Conservation (phyloP, 768 basidiomycete species). For the Tylopilus sp. region DNA sequence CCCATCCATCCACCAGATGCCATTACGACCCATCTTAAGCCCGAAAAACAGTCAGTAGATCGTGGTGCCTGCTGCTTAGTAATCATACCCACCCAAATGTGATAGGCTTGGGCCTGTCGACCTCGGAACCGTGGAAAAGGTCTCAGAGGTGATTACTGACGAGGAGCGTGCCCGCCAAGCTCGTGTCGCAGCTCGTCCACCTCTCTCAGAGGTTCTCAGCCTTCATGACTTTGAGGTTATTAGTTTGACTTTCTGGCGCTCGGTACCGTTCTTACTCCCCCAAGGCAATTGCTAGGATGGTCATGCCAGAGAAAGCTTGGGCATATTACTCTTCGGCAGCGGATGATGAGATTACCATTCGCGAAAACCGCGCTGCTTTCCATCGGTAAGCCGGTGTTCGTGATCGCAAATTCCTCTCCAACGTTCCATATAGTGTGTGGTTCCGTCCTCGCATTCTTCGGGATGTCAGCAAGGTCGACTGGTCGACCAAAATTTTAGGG, state of each 20-base stretch:
- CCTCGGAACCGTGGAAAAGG: conserved; percentile 59
- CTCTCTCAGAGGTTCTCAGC: conserved; percentile 77
- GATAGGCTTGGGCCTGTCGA: conserved; percentile 70
- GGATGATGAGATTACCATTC: conserved; percentile 88
- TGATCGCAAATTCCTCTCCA: neutral
- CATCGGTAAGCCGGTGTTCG: conserved; percentile 54
- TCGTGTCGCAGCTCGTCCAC: conserved; percentile 61
- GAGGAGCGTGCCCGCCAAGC: conserved; percentile 68
- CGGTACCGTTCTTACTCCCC: conserved; percentile 7
- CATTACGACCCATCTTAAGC: conserved; percentile 71
- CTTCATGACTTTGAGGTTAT: conserved; percentile 92
- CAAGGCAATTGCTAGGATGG: conserved; percentile 76
- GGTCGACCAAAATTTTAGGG: conserved; percentile 79
- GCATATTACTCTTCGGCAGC: conserved; percentile 97
- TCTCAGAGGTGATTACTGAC: conserved; percentile 60
- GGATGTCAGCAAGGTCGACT: conserved; percentile 84
- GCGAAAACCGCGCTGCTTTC: conserved; percentile 90
- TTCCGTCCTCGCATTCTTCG: conserved; percentile 85
- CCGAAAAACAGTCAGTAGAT: conserved; percentile 73
- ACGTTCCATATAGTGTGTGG: conserved; percentile 58
- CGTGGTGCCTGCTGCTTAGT: neutral
- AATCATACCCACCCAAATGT: conserved; percentile 1
- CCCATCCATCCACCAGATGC: conserved; percentile 87
- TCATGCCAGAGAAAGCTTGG: conserved; percentile 88
- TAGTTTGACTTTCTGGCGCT: neutral